Conservation (phyloP, 768 basidiomycete species). For the Rhizopogon sp. region DNA sequence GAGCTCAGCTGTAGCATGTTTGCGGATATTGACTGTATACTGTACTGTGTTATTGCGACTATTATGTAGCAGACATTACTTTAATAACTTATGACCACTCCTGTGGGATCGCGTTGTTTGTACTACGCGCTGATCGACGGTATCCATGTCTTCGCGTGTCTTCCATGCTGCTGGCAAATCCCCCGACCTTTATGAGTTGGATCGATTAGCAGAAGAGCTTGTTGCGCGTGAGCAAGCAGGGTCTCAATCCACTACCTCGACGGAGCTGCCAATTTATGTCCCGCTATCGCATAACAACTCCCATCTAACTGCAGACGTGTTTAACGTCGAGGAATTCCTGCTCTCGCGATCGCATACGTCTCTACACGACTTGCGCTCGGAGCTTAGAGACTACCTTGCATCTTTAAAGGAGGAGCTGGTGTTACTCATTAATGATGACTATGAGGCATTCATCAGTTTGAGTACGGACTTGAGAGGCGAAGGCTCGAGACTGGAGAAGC, state of each 20-base stretch:
- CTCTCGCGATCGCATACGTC: constrained; percentile 82
- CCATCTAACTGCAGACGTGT: constrained; percentile 60
- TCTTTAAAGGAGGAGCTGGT: constrained; percentile 90
- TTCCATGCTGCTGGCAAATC: not conserved
- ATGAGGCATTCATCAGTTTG: constrained; percentile 94
- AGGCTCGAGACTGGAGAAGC: constrained; percentile 59
- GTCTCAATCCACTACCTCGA: constrained; percentile 4
- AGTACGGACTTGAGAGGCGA: constrained; percentile 91
- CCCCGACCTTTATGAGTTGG: constrained; percentile 60
- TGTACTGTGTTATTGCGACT: not conserved
- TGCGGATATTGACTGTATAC: not conserved
- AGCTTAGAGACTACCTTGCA: constrained; percentile 82
- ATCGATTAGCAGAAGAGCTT: constrained; percentile 71
- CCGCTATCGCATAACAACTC: constrained; percentile 81
- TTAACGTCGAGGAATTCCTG: constrained; percentile 84
- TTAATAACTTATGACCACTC: not conserved
- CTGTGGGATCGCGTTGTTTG: not conserved
- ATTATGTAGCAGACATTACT: no score
- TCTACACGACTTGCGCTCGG: constrained; percentile 80
- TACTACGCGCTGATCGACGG: not conserved
- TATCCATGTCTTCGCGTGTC: constrained; percentile 3
- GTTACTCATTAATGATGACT: constrained; percentile 94
- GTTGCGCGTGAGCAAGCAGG: constrained; percentile 43
- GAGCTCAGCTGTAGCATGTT: not conserved
- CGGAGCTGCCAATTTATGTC: constrained; percentile 54